A percentile compares a stretch with the other conserved stretches of the same genome.
These are phyloP conservation scores for Cyberlindnera euphorbiae DNA, from an alignment of 805 yeast genomes.

Conservation along the genomic window DNA sequence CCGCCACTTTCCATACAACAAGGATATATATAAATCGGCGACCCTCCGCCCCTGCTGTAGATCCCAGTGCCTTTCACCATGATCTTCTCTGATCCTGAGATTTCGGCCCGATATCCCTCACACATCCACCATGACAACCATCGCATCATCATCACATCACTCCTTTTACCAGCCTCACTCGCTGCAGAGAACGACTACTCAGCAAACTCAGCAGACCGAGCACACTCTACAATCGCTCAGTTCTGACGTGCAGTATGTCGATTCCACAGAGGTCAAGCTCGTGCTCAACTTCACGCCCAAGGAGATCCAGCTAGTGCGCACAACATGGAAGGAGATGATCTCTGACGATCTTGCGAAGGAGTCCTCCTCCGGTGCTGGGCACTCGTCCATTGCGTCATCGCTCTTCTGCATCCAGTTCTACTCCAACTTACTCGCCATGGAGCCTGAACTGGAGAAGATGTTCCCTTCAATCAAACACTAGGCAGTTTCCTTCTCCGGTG, in stretches of 20 bases:
- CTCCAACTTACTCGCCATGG: constrained; percentile 58
- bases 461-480: constrained; percentile 78
- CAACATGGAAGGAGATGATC: constrained; percentile 35
- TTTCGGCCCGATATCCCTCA: too few relatives aligned
- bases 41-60: too few relatives aligned
- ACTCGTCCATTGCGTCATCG: constrained; percentile 43
- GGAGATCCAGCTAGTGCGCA: constrained; percentile 32
- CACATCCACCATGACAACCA: too few relatives aligned
- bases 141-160: too few relatives aligned
- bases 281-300: constrained; percentile 26
- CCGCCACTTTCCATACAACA: too few relatives aligned
- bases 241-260: constrained; percentile 18
- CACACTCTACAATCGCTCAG: constrained; percentile 13
- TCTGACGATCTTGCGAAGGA: constrained; percentile 27
- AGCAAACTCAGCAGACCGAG: constrained; percentile 4
- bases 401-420: constrained; percentile 75
- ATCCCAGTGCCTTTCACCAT: too few relatives aligned
- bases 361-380: constrained; percentile 5
- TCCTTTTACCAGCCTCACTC: constrained; percentile 4
- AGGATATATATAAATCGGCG: too few relatives aligned
- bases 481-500: constrained; percentile 77
- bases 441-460: constrained; percentile 53
- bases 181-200: constrained; percentile 2
- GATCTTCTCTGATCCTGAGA: too few relatives aligned
- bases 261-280: constrained; percentile 21